Evolutionary conservation across 225 moss, liverwort and hornwort species (phyloP).

Genomic region (Pseudoscleropodium purum): DNA sequence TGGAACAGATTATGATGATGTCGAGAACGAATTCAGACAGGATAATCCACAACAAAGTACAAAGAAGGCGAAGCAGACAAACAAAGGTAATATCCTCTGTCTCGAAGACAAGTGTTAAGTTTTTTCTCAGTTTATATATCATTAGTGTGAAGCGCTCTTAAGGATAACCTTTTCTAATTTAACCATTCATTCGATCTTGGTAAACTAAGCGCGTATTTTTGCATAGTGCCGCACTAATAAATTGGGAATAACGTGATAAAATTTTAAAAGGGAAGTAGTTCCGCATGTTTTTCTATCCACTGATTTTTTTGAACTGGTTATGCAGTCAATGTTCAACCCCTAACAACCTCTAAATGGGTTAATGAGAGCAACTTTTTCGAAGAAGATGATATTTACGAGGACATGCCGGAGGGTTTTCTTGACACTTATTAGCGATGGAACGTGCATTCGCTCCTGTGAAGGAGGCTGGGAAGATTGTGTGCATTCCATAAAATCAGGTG

Average conservation of each 20-base stretch:
- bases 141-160: not conserved
- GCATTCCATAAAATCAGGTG: not conserved
- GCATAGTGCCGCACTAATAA: not conserved
- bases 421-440: constrained; percentile 10
- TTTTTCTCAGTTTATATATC: not conserved
- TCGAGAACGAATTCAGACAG: constrained; percentile 44
- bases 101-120: not conserved
- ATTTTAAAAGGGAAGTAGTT: not conserved
- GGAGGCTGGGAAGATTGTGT: not conserved
- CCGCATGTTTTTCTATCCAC: not conserved
- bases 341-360: constrained; percentile 29
- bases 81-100: not conserved
- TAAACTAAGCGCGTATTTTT: not conserved
- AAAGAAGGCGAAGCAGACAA: constrained; percentile 56
- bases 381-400: constrained; percentile 31
- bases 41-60: constrained; percentile 22
- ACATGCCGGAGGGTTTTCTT: constrained; percentile 51
- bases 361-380: constrained; percentile 31
- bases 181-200: not conserved
- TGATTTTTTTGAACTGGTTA: not conserved
- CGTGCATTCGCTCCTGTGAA: not conserved
- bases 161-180: not conserved
- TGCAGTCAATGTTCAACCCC: constrained; percentile 31
- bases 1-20: not conserved
- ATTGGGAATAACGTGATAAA: not conserved